Conservation (phyloP, 164 flowering plant genomes). For the Dillenia turbinata region DNA sequence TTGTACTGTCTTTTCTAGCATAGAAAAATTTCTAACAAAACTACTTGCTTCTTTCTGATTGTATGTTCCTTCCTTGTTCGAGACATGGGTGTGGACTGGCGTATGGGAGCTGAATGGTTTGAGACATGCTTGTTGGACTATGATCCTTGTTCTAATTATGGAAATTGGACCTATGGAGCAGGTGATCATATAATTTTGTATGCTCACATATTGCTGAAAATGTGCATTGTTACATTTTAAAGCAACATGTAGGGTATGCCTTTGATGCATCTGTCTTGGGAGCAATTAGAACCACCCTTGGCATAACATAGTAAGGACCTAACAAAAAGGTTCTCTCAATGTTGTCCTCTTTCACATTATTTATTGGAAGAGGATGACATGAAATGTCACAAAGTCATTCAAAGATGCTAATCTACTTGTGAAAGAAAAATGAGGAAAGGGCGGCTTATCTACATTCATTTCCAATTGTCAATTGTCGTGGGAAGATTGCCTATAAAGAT, state of each 20-base stretch:
- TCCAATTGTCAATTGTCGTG: no score
- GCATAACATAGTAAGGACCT: neutral
- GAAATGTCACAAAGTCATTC: no score
- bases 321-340: no score
- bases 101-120: slow-evolving; percentile 99
- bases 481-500: no score
- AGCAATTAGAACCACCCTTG: neutral
- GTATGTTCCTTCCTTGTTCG: slow-evolving; percentile 97
- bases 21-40: neutral
- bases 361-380: no score
- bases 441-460: no score
- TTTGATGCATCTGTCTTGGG: neutral
- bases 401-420: no score
- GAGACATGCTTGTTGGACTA: slow-evolving; percentile 93
- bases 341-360: no score
- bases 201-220: neutral
- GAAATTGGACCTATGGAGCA: slow-evolving; percentile 99
- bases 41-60: slow-evolving; percentile 37
- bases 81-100: slow-evolving; percentile 97
- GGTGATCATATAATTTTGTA: slow-evolving; percentile 30
- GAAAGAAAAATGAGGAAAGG: no score
- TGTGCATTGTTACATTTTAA: neutral
- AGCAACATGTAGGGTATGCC: neutral
- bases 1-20: neutral
- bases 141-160: slow-evolving; percentile 96